These are phyloP conservation scores for Solanum megistacrolobum DNA, from an alignment of 257 asterid genomes.

Conservation along the genomic window DNA sequence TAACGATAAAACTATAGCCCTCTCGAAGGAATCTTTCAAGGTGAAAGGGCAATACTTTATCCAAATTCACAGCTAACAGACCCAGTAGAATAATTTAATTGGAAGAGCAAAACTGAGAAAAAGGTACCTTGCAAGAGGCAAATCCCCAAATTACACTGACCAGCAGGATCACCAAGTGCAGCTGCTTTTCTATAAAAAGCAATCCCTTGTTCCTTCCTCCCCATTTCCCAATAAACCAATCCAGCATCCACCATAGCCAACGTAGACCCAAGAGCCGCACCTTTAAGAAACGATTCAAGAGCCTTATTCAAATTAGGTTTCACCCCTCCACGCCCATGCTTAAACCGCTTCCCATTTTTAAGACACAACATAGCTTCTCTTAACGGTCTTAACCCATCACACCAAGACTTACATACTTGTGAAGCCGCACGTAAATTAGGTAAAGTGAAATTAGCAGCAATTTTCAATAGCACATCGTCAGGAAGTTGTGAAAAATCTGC, in stretches of 20 bases:
- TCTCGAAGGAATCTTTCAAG: neutral
- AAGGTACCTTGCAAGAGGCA: constrained; percentile 40
- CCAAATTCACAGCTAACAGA: neutral
- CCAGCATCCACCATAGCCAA: constrained; percentile 90
- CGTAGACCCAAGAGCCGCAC: constrained; percentile 84
- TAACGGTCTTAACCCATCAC: constrained; percentile 69
- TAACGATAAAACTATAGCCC: neutral
- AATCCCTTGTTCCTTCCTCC: constrained; percentile 42
- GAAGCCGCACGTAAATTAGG: constrained; percentile 62
- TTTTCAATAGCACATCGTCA: constrained; percentile 37
- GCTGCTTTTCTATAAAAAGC: constrained; percentile 57
- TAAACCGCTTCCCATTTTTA: constrained; percentile 58
- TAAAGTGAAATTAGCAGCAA: constrained; percentile 42
- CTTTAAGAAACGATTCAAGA: constrained; percentile 52
- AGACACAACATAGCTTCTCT: constrained; percentile 56
- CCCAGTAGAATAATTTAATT: neutral
- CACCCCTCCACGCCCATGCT: constrained; percentile 70
- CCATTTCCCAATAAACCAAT: constrained; percentile 65
- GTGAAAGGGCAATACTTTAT: neutral
- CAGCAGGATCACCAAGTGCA: constrained; percentile 63
- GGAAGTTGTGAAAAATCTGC: constrained; percentile 35
- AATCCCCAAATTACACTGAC: constrained; percentile 75
- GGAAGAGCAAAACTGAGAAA: neutral
- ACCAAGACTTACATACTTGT: constrained; percentile 70
- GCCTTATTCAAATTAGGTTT: constrained; percentile 42